Base-by-base conservation (phyloP, 1,139 yeast species). In the Dujonia santamariae region DNA sequence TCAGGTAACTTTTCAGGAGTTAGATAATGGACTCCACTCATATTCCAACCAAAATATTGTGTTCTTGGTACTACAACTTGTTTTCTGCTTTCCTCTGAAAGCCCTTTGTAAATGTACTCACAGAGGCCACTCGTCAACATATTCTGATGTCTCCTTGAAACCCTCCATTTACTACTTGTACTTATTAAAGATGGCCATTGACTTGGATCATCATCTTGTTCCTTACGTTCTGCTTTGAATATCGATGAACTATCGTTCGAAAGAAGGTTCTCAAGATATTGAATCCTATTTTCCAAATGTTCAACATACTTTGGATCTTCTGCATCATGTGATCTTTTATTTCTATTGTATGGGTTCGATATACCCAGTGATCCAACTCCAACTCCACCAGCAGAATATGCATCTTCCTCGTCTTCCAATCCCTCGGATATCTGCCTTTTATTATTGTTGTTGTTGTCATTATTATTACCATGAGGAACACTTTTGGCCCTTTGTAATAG, bases 31-130 rank as follows among this genome's bases (percentile, higher is more conserved):
- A 67, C 67, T 1, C 85, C 85, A 24, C 75, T 65, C 74, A 78
- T 61, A 49, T 80, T 80, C 85, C 85, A 80, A 12, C 83, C 85
- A 47, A 76, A 80, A 41, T 67, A 73, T 48, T 80, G 85, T 14
- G 67, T 58, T 38, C 85, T 54, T 3, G 86, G 86, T 9, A 74
- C 46, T 4, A 59, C 50, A 4, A 78, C 67, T 26, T 60, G 52
- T 24, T 54, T 47, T 35, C 61, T 57, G 44, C 62, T 56, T 17
- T 66, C 67, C 4, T 60, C 63, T 7, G 70, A 53, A 22, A 79
- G 53, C 22, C 60, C 50, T 5, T 57, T 42, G 45, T 63, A 63
- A 40, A 73, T 47, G 16, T 63, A 53, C 14, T 53, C 44, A 24
- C 78, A 77, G 28, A 78, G 53, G 31, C 67, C 72, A 20, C 59